Percentiles rank a stretch among this genome's conserved stretches.
Conservation (phyloP, 768 basidiomycete species). For the Sporobolomyces roseus region DNA sequence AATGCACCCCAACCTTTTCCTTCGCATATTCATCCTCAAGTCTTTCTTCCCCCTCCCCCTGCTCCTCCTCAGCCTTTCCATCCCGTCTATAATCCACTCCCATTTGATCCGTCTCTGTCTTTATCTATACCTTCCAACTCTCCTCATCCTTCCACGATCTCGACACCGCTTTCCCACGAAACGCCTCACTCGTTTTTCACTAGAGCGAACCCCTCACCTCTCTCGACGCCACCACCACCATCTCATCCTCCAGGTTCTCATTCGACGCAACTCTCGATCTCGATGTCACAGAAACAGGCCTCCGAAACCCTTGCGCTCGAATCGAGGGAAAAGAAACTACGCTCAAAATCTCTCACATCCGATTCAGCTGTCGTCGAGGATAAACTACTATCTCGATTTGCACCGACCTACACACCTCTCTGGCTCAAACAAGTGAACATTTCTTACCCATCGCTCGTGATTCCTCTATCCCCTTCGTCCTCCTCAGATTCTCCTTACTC, state of each 20-base stretch:
- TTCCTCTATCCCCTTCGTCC: background rate
- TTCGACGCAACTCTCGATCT: conserved; percentile 1
- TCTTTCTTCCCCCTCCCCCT: background rate
- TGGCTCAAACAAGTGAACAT: conserved; percentile 29
- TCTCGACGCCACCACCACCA: background rate
- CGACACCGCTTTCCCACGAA: background rate
- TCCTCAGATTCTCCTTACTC: background rate
- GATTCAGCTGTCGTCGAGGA: too few relatives aligned
- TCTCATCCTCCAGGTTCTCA: conserved; percentile 2
- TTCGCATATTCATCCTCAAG: background rate
- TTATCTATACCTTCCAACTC: background rate
- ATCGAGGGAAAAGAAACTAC: too few relatives aligned
- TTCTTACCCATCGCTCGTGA: background rate
- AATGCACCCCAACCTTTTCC: too few relatives aligned
- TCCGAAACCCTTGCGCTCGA: background rate
- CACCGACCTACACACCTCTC: conserved; percentile 15
- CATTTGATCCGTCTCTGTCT: background rate
- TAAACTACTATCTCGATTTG: conserved; percentile 9
- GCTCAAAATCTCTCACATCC: background rate
- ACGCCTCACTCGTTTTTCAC: too few relatives aligned
- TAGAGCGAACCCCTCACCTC: too few relatives aligned
- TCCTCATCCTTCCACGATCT: background rate
- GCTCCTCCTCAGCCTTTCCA: background rate
- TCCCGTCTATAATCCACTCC: background rate
- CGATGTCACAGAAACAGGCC: background rate